Evolutionary conservation across 305 asterid species (phyloP).

Genomic region (Salvia sclarea): DNA sequence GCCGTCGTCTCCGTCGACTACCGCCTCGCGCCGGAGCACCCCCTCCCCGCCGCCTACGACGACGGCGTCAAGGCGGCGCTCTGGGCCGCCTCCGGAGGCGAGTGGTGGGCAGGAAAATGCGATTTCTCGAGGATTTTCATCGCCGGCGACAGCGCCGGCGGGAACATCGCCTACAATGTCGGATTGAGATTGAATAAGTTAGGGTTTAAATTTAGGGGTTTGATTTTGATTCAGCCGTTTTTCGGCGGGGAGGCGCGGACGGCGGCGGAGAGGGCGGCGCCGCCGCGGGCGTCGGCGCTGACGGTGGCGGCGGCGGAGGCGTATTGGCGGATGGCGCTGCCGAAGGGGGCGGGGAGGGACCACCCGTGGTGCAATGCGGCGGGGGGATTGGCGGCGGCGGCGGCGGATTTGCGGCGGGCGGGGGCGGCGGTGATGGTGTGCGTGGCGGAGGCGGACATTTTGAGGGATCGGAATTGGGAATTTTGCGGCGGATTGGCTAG

Average conservation of each 20-base stretch:
- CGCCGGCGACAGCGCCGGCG: constrained; percentile 87
- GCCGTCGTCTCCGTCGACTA: constrained; percentile 65
- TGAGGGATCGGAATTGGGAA: constrained; percentile 75
- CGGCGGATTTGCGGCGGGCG: constrained; percentile 26
- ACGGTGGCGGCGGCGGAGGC: constrained; percentile 61
- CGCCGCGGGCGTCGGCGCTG: constrained; percentile 60
- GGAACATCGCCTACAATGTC: constrained; percentile 65
- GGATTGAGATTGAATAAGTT: constrained; percentile 30
- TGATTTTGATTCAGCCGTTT: constrained; percentile 70
- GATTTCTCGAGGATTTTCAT: constrained; percentile 48
- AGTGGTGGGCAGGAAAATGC: constrained; percentile 49
- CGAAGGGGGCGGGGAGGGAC: constrained; percentile 59
- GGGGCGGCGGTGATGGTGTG: constrained; percentile 47
- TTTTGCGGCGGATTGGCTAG: constrained; percentile 46
- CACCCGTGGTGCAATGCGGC: constrained; percentile 85
- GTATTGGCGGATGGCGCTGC: constrained; percentile 79
- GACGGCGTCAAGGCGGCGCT: constrained; percentile 58
- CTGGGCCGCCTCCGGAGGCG: constrained; percentile 43
- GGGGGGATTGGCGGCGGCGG: constrained; percentile 16
- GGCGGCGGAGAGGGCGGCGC: constrained; percentile 51
- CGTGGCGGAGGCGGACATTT: constrained; percentile 74
- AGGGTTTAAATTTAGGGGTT: constrained; percentile 52
- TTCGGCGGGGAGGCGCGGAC: constrained; percentile 85
- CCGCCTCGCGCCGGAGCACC: constrained; percentile 81
- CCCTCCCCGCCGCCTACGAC: constrained; percentile 78